Percentiles rank a stretch among this genome's conserved stretches.
phyloP scores from a whole-genome alignment of 1,139 yeast genomes.

The Yamadazyma pseudoaaseri region DNA sequence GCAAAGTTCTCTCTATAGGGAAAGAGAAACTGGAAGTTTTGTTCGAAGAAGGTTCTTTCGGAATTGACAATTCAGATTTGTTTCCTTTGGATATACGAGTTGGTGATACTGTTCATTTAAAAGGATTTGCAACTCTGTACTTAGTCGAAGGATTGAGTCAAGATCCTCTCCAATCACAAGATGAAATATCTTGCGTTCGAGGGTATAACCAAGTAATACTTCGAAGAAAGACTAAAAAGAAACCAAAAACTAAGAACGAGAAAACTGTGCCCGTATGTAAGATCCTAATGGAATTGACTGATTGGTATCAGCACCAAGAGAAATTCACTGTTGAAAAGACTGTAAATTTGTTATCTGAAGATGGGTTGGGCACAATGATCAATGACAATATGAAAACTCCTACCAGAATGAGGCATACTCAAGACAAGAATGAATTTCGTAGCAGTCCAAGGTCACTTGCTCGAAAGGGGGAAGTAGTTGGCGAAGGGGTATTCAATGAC shows the following conservation, averaged over 20 bases:
- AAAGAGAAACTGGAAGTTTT: constrained; percentile 27
- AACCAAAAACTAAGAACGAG: constrained; percentile 11
- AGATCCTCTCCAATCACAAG: constrained; percentile 13
- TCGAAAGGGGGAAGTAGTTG: not conserved
- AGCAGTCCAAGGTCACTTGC: constrained; percentile 6
- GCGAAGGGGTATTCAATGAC: constrained; percentile 17
- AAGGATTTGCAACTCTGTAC: constrained; percentile 17
- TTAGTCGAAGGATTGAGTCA: constrained; percentile 45
- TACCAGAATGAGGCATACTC: constrained; percentile 14
- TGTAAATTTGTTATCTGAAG: constrained; percentile 5
- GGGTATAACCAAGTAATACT: constrained; percentile 54
- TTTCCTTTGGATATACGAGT: constrained; percentile 34
- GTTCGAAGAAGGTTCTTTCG: constrained; percentile 32
- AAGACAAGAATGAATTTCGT: constrained; percentile 9
- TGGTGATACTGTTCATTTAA: constrained; percentile 29
- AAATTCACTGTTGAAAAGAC: constrained; percentile 12
- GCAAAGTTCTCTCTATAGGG: constrained; percentile 21
- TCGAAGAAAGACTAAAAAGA: constrained; percentile 10
- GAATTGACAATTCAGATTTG: constrained; percentile 29
- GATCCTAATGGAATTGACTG: constrained; percentile 37
- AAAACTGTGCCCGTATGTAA: constrained; percentile 16
- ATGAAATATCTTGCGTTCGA: constrained; percentile 50
- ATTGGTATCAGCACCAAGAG: constrained; percentile 44
- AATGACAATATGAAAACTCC: constrained; percentile 14
- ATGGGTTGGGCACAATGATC: constrained; percentile 7